Percentiles rank a stretch among this genome's conserved stretches.
Evolutionary conservation across 345 rosid genomes (phyloP).

Genomic region (Salix arbutifolia): DNA sequence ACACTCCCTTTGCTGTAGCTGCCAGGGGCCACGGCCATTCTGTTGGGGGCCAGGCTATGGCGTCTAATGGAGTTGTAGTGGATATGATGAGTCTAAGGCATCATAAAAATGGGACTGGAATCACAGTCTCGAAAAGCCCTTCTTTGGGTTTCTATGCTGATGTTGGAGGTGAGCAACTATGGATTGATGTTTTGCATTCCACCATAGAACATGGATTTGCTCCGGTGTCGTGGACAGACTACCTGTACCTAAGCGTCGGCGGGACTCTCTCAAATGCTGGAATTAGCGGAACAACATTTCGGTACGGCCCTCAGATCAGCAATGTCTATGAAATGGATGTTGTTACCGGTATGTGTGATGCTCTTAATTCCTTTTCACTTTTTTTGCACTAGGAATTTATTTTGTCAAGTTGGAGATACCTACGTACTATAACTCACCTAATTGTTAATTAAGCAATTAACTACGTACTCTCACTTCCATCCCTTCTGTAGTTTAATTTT

Average conservation of each 20-base stretch:
- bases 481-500: not conserved
- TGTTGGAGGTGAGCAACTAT: conserved; percentile 83
- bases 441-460: not conserved
- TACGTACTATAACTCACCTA: too few species aligned
- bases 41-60: conserved; percentile 81
- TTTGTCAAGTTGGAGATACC: too few species aligned
- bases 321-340: conserved; percentile 88
- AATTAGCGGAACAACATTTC: conserved; percentile 90
- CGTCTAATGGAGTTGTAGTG: conserved; percentile 67
- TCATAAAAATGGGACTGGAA: conserved; percentile 20
- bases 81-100: conserved; percentile 67
- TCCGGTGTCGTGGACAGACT: conserved; percentile 95
- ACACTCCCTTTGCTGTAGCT: conserved; percentile 46
- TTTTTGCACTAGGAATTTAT: not conserved
- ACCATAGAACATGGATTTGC: conserved; percentile 72
- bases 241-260: conserved; percentile 84
- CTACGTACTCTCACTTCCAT: not conserved
- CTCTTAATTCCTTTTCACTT: too few species aligned
- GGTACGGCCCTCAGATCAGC: conserved; percentile 94
- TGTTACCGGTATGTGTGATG: conserved; percentile 64
- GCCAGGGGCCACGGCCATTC: conserved; percentile 96
- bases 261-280: conserved; percentile 97
- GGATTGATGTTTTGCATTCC: conserved; percentile 82
- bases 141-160: conserved; percentile 42
- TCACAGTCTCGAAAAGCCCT: conserved; percentile 11